Conservation (phyloP, 2,329 filamentous ascomycete species). For the Ophiostoma angusticollis region DNA sequence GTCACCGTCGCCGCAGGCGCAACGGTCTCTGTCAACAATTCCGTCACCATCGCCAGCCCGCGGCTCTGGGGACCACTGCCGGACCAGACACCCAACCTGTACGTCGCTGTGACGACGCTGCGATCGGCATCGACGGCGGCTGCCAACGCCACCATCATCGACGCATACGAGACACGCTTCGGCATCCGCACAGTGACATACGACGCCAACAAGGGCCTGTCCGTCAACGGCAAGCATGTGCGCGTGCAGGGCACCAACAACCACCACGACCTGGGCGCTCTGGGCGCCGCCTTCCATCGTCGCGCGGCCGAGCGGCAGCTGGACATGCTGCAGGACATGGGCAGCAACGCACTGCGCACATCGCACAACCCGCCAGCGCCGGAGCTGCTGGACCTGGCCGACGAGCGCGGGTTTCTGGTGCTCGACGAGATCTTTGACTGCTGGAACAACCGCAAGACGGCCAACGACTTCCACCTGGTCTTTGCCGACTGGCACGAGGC, state of each 20-base stretch:
- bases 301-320: constrained; percentile 36
- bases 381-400: constrained; percentile 36
- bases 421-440: constrained; percentile 42
- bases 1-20: constrained; percentile 20
- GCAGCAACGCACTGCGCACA: constrained; percentile 35
- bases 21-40: constrained; percentile 23
- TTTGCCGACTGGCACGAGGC: constrained; percentile 41
- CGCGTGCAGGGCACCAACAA: constrained; percentile 34
- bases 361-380: constrained; percentile 41
- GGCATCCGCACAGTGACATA: constrained; percentile 34
- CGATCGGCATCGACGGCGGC: no score
- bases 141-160: constrained; percentile 12
- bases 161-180: constrained; percentile 35
- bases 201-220: constrained; percentile 27
- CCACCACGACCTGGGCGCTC: constrained; percentile 37
- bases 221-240: constrained; percentile 32
- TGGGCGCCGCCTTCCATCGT: constrained; percentile 37
- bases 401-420: constrained; percentile 36
- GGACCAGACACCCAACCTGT: constrained; percentile 32
- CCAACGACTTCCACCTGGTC: constrained; percentile 37
- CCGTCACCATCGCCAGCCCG: constrained; percentile 25
- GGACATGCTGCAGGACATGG: constrained; percentile 35
- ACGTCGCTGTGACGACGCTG: constrained; percentile 32
- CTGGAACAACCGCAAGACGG: constrained; percentile 33
- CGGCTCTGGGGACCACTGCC: constrained; percentile 36